Evolutionary conservation across 2,329 filamentous ascomycete species (phyloP).

Genomic region (Trichophyton schoenleinii): DNA sequence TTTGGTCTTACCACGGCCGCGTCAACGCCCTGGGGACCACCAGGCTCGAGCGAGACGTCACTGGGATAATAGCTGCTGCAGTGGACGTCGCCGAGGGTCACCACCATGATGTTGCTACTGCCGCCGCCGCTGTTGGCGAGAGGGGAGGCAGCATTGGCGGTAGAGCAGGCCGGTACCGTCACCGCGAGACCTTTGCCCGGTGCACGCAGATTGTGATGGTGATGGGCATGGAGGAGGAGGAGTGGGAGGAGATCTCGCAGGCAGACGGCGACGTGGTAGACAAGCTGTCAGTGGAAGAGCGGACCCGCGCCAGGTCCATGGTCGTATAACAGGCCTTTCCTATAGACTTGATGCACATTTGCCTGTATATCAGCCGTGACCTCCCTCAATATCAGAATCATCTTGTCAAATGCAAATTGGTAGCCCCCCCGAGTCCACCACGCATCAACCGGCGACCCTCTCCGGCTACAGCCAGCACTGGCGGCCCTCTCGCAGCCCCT

Average conservation of each 20-base stretch:
- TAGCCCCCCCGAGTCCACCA: too few species aligned
- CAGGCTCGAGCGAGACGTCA: conserved; percentile 71
- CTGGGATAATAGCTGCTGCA: conserved; percentile 50
- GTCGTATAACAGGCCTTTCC: conserved; percentile 27
- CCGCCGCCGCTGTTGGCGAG: conserved; percentile 11
- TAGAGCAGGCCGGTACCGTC: conserved; percentile 59
- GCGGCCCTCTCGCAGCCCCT: too few species aligned
- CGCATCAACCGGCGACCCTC: too few species aligned
- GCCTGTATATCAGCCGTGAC: neutral
- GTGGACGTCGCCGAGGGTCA: conserved; percentile 26
- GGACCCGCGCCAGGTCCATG: conserved; percentile 57
- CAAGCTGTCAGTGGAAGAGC: conserved; percentile 60
- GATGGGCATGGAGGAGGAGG: conserved; percentile 89
- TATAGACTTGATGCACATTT: too few species aligned
- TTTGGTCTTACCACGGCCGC: conserved; percentile 66
- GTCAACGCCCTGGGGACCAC: conserved; percentile 73
- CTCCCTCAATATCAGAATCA: neutral
- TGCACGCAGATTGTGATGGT: conserved; percentile 73
- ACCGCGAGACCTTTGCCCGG: conserved; percentile 63
- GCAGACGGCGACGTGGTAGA: conserved; percentile 44
- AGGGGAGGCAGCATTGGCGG: conserved; percentile 25
- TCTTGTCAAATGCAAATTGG: too few species aligned
- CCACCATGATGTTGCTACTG: conserved; percentile 1
- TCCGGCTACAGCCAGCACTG: too few species aligned
- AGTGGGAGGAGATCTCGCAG: conserved; percentile 67